These are phyloP conservation scores for Lentinula sp. DNA, from an alignment of 768 basidiomycete species.

Conservation along the genomic window DNA sequence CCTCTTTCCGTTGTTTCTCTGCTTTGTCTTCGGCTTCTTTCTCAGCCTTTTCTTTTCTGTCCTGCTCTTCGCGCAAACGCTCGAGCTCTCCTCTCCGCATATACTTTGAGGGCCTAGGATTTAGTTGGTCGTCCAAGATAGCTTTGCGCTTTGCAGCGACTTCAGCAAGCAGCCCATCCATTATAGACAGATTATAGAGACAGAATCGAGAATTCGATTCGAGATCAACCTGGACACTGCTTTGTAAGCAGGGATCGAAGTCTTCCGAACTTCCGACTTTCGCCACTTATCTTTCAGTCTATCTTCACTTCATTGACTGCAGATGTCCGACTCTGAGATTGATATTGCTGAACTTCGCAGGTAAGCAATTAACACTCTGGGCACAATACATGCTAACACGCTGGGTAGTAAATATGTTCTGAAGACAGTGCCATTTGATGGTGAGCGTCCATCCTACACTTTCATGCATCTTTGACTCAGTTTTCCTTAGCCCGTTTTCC, in stretches of 20 bases:
- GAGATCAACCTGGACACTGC: constrained; percentile 19
- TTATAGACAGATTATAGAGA: no score
- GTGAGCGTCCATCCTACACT: constrained; percentile 27
- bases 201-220: constrained; percentile 12
- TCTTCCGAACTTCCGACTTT: constrained; percentile 25
- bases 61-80: constrained; percentile 49
- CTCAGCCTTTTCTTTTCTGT: constrained; percentile 27
- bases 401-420: constrained; percentile 72
- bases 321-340: constrained; percentile 51
- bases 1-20: constrained; percentile 21
- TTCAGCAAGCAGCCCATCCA: constrained; percentile 91
- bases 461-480: neutral
- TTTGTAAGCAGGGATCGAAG: constrained; percentile 22
- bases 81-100: constrained; percentile 91
- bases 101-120: constrained; percentile 65
- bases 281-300: no score
- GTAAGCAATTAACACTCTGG: constrained; percentile 22
- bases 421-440: constrained; percentile 95
- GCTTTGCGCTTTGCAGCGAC: constrained; percentile 85
- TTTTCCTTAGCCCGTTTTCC: constrained; percentile 71
- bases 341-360: constrained; percentile 42
- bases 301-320: no score
- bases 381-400: constrained; percentile 9
- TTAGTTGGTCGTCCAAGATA: constrained; percentile 38
- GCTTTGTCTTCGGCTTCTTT: constrained; percentile 27